Conservation (phyloP, 768 basidiomycete genomes). For the Clavulina sp. region DNA sequence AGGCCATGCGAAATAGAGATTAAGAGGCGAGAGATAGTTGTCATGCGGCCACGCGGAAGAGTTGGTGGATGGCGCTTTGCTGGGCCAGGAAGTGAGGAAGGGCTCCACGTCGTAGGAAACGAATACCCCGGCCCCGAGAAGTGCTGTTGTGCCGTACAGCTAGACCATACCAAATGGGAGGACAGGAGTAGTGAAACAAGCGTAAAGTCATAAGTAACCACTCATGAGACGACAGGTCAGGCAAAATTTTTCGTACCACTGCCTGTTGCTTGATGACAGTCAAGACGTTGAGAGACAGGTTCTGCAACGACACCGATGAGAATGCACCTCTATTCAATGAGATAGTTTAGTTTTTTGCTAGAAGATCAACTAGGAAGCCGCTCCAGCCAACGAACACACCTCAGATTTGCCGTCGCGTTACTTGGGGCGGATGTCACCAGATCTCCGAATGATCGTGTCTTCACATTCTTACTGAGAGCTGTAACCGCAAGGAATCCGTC, state of each 20-base stretch:
- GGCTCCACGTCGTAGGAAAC: neutral
- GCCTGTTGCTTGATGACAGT: neutral
- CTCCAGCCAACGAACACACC: neutral
- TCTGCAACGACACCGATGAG: neutral
- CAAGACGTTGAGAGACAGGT: neutral
- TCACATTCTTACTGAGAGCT: conserved; percentile 22
- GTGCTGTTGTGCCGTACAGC: neutral
- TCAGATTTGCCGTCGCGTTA: neutral
- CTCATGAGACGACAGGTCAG: neutral
- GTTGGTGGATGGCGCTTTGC: neutral
- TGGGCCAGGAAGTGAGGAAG: neutral
- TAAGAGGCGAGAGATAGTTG: neutral
- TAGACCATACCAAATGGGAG: neutral
- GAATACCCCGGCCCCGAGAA: neutral
- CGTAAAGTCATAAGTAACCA: no score
- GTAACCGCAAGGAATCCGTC: conserved; percentile 34
- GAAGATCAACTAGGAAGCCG: neutral
- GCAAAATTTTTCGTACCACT: neutral
- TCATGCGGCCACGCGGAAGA: neutral
- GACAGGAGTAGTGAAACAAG: no score
- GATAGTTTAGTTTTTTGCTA: neutral
- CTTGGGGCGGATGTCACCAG: conserved; percentile 24
- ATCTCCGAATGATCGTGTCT: conserved; percentile 25
- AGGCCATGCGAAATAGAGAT: neutral
- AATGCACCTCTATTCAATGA: neutral